Conservation (phyloP, 1,284 basidiomycete species). For the Puccinia hordei region DNA sequence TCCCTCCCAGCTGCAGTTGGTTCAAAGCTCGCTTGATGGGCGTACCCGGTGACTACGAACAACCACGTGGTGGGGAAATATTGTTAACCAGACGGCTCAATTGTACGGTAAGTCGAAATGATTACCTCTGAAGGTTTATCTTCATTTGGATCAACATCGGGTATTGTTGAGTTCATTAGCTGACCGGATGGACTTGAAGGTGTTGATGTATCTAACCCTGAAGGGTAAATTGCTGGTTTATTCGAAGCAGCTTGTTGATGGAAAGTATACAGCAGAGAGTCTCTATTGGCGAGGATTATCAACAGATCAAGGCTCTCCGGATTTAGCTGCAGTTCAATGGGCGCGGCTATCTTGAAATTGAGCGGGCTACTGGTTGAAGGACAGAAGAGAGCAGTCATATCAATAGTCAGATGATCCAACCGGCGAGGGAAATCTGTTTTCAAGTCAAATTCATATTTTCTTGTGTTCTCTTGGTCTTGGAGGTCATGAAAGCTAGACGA, state of each 20-base stretch:
- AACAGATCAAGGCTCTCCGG: constrained; percentile 46
- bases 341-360: constrained; percentile 28
- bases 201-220: background rate
- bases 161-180: background rate
- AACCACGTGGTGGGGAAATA: background rate
- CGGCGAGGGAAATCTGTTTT: constrained; percentile 34
- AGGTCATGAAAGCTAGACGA: background rate
- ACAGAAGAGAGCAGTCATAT: constrained; percentile 27
- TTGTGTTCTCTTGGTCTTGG: background rate
- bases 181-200: background rate
- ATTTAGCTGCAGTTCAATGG: constrained; percentile 31
- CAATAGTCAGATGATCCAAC: constrained; percentile 35
- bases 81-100: background rate
- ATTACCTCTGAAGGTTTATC: constrained; percentile 5
- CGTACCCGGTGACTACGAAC: background rate
- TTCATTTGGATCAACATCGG: background rate
- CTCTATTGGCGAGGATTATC: constrained; percentile 25
- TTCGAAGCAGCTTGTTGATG: constrained; percentile 2
- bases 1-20: constrained; percentile 5
- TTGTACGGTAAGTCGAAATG: too few species aligned
- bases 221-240: background rate
- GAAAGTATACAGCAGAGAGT: constrained; percentile 28
- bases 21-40: background rate
- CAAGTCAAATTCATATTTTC: constrained; percentile 20
- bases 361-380: background rate